Evolutionary conservation across 768 basidiomycete species (phyloP), one percentile per base, ranked within the genome.

Genomic region (Tricholoma furcatifolium): DNA sequence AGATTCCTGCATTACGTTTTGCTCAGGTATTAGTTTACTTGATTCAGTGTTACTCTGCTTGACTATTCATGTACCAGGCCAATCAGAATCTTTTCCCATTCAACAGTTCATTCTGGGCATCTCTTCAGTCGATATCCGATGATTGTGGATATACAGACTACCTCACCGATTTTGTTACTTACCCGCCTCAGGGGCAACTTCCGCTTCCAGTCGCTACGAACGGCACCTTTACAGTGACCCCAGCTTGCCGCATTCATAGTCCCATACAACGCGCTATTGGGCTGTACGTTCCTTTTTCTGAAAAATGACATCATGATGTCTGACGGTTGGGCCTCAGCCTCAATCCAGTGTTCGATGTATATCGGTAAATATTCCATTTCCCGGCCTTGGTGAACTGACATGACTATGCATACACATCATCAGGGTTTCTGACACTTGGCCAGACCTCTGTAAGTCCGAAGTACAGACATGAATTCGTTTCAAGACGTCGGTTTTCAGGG

Each of bases 1-100:
- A 87, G 51, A 84, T 88, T 44, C 83, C 87, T 2, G 84, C 87
- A 1, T 78, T 88, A 43, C 72, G 76, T 50, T 88, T 88, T 60
- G 73, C 72, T 41, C 71, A 70, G 66, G 74, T 74, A 53, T 45
- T 54, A 27, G 46, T 53, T 40, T 1, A 8, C 27, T 27, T 4
- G 27, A 31, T 39, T 2, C 1, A 27, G n/a, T 15, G 6, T 21
- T 34, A 11, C 11, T 17, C 7, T 30, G 34, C 43, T 31, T 14
- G 18, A 34, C 35, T n/a, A 43, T 44, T 27, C 21, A 15, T 27
- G 10, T 14, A 1, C 18, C 56, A 82, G 77, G 78, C 81, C 43
- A 80, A 82, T 65, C 65, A 72, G 54, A 80, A 82, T 56, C 69
- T 83, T 11, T 82, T 84, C 70, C 78, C 81, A 0, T 81, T 84